Base-by-base conservation (phyloP, 805 yeast species). In the Metschnikowia shivogae region DNA sequence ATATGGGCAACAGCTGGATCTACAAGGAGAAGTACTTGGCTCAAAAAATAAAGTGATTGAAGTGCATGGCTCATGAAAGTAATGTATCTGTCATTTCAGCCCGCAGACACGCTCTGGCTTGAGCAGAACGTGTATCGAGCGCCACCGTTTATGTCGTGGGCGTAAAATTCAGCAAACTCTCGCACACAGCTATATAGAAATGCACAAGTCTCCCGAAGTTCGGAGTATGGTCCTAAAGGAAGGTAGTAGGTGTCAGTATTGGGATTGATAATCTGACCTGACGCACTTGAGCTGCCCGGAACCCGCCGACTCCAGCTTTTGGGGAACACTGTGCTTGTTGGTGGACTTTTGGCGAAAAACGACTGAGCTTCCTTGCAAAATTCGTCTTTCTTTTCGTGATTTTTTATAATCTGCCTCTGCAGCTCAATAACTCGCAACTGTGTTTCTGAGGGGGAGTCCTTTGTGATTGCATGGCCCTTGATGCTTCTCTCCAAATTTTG, bases 1-100 rank as follows among this genome's bases (percentile, higher is more conserved):
- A 81, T 44, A 75, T 81, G 22, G 90, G 89, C 0, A 80, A 83
- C 46, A 77, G 81, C 48, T 85, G 92, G 92, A 82, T 84, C 30
- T 80, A 83, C 65, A 84, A 82, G 61, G 80, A 78, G 38, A 84
- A 84, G 66, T 84, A 85, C 56, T 60, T 48, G 48, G 49, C 43
- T 28, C 50, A 34, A 35, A 46, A 44, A 40, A 47, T 45, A 39
- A 34, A 46, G 40, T 48, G 44, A 29, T 27, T 19, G 17, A 5
- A 32, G 5, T 13, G 26, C 26, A 22, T 31, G 35, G 14, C 24
- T 6, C 12, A 31, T 24, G 14, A 28, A 4, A 29, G n/a, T 8
- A 31, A 6, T 39, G 8, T 32, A 31, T 31, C 10, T 11, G 20
- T 14, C 17, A 12, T 19, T 26, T 36, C 26, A 37, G 7, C 20